Conservation (phyloP, 495 filamentous ascomycete genomes). For the Aspergillus indologenus region DNA sequence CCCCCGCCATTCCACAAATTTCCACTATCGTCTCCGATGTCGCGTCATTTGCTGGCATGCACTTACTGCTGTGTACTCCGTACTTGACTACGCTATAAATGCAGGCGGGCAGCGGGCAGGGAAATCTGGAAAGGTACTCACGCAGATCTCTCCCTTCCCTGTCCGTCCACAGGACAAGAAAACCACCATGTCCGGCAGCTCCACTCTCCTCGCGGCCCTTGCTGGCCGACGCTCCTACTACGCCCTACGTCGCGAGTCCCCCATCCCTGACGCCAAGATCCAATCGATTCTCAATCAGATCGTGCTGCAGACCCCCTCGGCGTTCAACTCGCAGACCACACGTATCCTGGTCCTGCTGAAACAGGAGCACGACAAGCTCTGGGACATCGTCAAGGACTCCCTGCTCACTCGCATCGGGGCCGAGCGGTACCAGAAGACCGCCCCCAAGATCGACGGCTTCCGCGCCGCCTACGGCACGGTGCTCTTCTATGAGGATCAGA, state of each 20-base stretch:
- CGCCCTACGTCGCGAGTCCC: background rate
- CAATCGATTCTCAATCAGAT: conserved; percentile 21
- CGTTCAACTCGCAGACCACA: conserved; percentile 39
- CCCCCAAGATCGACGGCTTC: conserved; percentile 25
- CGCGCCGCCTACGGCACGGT: conserved; percentile 37
- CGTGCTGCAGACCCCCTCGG: conserved; percentile 28
- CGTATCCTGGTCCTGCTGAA: conserved; percentile 31
- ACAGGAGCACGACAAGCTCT: conserved; percentile 38
- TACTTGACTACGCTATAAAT: no score
- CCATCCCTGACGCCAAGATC: conserved; percentile 9
- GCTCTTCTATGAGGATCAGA: conserved; percentile 32
- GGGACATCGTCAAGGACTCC: conserved; percentile 29
- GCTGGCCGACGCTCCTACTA: conserved; percentile 6
- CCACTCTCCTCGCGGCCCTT: conserved; percentile 1
- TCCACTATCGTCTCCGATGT: no score
- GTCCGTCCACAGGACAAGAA: no score
- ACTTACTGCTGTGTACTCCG: no score
- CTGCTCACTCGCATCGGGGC: conserved; percentile 24
- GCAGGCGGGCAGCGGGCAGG: no score
- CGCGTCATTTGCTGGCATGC: no score
- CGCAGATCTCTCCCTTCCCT: no score
- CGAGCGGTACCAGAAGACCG: conserved; percentile 6
- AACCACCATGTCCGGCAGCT: background rate
- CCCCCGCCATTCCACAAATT: no score
- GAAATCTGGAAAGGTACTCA: no score